Evolutionary conservation across 768 basidiomycete genomes (phyloP).

Genomic region (Psilocybe cyanescens): DNA sequence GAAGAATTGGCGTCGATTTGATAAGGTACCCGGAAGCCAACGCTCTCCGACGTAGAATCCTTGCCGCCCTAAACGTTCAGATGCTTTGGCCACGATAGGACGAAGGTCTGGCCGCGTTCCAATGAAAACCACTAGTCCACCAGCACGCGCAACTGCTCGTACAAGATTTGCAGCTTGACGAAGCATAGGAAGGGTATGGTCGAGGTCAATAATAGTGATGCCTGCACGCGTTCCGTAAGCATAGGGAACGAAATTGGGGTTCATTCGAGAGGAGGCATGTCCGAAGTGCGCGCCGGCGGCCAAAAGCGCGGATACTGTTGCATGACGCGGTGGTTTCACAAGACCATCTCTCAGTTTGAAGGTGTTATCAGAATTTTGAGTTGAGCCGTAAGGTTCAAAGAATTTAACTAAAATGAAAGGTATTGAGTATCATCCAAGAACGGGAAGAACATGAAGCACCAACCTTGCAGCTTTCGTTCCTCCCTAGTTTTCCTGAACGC

Average conservation of each 20-base stretch:
- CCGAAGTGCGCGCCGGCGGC: conserved; percentile 96
- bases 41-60: conserved; percentile 85
- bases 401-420: conserved; percentile 50
- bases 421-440: conserved; percentile 19
- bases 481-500: conserved; percentile 63
- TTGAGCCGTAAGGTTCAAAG: conserved; percentile 78
- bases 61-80: conserved; percentile 76
- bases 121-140: conserved; percentile 88
- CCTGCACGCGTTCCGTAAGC: conserved; percentile 91
- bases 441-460: conserved; percentile 9
- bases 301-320: conserved; percentile 87
- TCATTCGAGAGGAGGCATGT: conserved; percentile 82
- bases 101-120: conserved; percentile 85
- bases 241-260: conserved; percentile 89
- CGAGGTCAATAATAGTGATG: conserved; percentile 92
- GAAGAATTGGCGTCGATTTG: conserved; percentile 81
- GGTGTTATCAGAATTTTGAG: conserved; percentile 64
- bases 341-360: conserved; percentile 77
- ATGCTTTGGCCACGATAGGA: conserved; percentile 75
- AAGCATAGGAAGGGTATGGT: conserved; percentile 89
- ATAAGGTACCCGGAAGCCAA: conserved; percentile 96
- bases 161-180: conserved; percentile 90
- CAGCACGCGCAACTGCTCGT: conserved; percentile 76
- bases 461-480: conserved; percentile 53
- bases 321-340: conserved; percentile 66